Base-by-base conservation (phyloP, 2,329 filamentous ascomycete genomes). In the Verticillium tricorpus region DNA sequence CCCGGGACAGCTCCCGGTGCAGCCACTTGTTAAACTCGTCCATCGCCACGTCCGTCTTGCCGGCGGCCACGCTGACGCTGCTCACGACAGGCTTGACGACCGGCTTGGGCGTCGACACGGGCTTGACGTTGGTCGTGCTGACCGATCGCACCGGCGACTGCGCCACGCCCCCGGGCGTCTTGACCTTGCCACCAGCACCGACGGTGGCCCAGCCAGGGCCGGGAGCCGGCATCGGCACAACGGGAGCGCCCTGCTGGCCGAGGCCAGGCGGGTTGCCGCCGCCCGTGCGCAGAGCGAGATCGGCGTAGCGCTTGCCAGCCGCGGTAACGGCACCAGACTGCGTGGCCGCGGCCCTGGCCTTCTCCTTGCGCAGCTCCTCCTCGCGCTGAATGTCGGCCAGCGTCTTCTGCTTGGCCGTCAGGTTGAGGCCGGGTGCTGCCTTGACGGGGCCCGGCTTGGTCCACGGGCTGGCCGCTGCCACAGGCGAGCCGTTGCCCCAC, bases 21-120 rank as follows among this genome's bases (percentile, higher is more conserved):
- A 93, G 87, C 95, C 95, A 99, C 76, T 96, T 97, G 71, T 88
- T 89, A 75, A 99, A 96, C 75, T 98, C 95, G 50, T 96, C 93
- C 74, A 92, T 87, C 3, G 95, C 94, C 72, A 60, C 68, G 22
- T 75, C 71, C 56, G 77, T 81, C 62, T 77, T 76, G 6, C 74
- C 71, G 28, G 77, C 72, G 8, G 78, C 77, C 9, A 79, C 75
- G 3, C 83, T 78, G 3, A 79, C 75, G 57, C 74, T 79, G n/a
- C 80, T 76, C 14, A 74, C 74, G 11, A 78, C 74, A 8, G 82
- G 74, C 65, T 86, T 84, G 8, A 71, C 65, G 1, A 80, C 75
- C 4, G 85, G 79, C 75, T 88, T 88, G 37, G 78, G 73, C n/a
- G 80, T 72, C 4, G 79, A 64, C n/a, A 45, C 40, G 3, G 74